Evolutionary conservation across 2,329 filamentous ascomycete genomes (phyloP).

Genomic region (Apiospora malaysiana): DNA sequence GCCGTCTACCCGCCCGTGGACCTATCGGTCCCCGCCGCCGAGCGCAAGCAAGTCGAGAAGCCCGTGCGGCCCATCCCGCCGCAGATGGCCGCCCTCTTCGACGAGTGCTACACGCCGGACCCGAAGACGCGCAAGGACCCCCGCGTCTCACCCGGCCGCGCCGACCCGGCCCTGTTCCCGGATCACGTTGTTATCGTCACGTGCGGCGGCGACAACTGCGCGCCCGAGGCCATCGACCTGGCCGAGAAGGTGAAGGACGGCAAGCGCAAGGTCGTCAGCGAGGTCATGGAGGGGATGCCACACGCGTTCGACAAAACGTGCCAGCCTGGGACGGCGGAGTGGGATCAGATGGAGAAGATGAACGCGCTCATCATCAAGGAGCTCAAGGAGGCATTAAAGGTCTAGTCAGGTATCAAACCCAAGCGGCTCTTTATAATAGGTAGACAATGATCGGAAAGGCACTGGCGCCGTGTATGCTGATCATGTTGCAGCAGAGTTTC

Average conservation of each 20-base stretch:
- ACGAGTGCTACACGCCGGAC: slow-evolving; percentile 29
- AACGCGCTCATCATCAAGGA: slow-evolving; percentile 15
- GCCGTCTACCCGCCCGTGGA: slow-evolving; percentile 27
- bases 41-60: slow-evolving; percentile 26
- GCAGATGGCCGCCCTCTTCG: slow-evolving; percentile 24
- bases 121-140: slow-evolving; percentile 25
- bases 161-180: slow-evolving; percentile 27
- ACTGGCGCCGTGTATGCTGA: too few relatives aligned
- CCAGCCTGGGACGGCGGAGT: slow-evolving; percentile 19
- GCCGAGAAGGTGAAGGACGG: slow-evolving; percentile 14
- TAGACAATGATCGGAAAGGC: too few relatives aligned
- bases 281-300: slow-evolving; percentile 22
- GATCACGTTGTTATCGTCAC: slow-evolving; percentile 26
- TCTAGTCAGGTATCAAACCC: too few relatives aligned
- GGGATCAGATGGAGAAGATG: slow-evolving; percentile 23
- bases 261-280: slow-evolving; percentile 23
- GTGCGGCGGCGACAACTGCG: slow-evolving; percentile 27
- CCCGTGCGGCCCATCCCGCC: slow-evolving; percentile 25
- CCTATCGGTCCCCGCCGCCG: slow-evolving; percentile 25
- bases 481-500: too few relatives aligned
- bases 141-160: slow-evolving; percentile 26
- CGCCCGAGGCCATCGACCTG: slow-evolving; percentile 26
- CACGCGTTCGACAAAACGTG: slow-evolving; percentile 27
- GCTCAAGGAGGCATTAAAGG: not conserved
- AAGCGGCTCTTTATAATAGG: too few relatives aligned